A percentile compares a stretch with the other conserved stretches of the same genome.
Conservation (phyloP, 2,329 filamentous ascomycete species). For the Alternaria solani region DNA sequence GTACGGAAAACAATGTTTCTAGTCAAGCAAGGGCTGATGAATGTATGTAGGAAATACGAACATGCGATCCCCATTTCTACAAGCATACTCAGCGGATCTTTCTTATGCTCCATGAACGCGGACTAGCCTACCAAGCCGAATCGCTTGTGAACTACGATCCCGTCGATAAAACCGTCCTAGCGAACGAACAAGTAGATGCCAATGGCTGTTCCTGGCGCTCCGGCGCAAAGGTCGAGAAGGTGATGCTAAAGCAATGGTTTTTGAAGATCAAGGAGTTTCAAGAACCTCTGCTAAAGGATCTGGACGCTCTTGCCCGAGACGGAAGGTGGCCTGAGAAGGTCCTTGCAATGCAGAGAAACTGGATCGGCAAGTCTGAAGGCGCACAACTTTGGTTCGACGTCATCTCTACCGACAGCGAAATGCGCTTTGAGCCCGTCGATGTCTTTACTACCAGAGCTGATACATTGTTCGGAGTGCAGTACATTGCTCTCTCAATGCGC, state of each 20-base stretch:
- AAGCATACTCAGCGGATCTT: constrained; percentile 90
- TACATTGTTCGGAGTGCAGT: constrained; percentile 87
- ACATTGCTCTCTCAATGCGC: constrained; percentile 77
- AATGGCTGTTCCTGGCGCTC: constrained; percentile 88
- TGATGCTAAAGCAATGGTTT: constrained; percentile 87
- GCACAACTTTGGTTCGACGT: constrained; percentile 76
- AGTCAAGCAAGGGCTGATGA: constrained; percentile 11
- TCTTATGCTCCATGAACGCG: constrained; percentile 74
- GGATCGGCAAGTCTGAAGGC: constrained; percentile 82
- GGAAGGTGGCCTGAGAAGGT: constrained; percentile 84
- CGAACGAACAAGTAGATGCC: constrained; percentile 92
- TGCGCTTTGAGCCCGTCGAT: constrained; percentile 63
- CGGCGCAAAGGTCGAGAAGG: constrained; percentile 82
- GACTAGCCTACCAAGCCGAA: constrained; percentile 82
- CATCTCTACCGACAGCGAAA: constrained; percentile 48
- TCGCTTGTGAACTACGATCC: constrained; percentile 91
- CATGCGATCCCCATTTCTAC: constrained; percentile 85
- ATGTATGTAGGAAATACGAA: constrained; percentile 74
- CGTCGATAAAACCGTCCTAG: constrained; percentile 85
- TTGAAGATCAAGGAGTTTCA: constrained; percentile 83
- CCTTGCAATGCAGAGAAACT: constrained; percentile 83
- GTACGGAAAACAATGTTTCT: constrained; percentile 55
- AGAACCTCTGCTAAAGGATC: constrained; percentile 73
- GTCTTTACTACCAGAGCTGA: constrained; percentile 88
- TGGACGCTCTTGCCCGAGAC: constrained; percentile 69